Conservation (phyloP, 306 rosid species). For the Abrus precatorius region DNA sequence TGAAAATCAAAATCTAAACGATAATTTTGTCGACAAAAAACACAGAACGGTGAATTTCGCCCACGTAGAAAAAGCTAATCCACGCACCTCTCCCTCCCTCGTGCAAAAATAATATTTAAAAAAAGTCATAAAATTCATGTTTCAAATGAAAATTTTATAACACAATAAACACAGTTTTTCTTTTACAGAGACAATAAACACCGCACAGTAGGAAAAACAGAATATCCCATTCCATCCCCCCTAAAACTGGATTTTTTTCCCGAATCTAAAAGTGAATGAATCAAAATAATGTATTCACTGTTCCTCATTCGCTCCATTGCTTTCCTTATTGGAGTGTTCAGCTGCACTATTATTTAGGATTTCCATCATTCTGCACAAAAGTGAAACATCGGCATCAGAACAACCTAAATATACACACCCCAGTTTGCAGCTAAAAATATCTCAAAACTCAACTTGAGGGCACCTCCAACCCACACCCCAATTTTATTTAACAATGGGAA, state of each 20-base stretch:
- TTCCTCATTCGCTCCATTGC: slow-evolving; percentile 17
- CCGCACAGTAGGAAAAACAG: too few relatives aligned
- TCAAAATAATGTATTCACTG: slow-evolving; percentile 12
- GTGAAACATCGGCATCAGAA: slow-evolving; percentile 13
- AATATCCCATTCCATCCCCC: background rate
- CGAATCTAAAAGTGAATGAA: background rate
- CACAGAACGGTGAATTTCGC: too few relatives aligned
- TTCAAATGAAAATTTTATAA: too few relatives aligned
- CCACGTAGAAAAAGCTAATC: too few relatives aligned
- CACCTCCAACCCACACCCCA: background rate
- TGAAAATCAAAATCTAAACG: background rate
- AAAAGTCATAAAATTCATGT: too few relatives aligned
- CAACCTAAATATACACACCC: background rate
- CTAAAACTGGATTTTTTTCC: background rate
- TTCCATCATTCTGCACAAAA: slow-evolving; percentile 36
- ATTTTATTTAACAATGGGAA: background rate
- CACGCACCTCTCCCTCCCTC: too few relatives aligned
- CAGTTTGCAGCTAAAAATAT: background rate
- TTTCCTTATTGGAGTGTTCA: background rate
- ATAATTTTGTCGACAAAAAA: background rate
- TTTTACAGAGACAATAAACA: too few relatives aligned
- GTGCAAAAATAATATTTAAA: too few relatives aligned
- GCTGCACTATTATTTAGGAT: slow-evolving; percentile 9
- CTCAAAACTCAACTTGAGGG: too few relatives aligned
- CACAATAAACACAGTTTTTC: too few relatives aligned